Conservation (phyloP, 1,284 basidiomycete genomes). For the Fistulina hepatica region DNA sequence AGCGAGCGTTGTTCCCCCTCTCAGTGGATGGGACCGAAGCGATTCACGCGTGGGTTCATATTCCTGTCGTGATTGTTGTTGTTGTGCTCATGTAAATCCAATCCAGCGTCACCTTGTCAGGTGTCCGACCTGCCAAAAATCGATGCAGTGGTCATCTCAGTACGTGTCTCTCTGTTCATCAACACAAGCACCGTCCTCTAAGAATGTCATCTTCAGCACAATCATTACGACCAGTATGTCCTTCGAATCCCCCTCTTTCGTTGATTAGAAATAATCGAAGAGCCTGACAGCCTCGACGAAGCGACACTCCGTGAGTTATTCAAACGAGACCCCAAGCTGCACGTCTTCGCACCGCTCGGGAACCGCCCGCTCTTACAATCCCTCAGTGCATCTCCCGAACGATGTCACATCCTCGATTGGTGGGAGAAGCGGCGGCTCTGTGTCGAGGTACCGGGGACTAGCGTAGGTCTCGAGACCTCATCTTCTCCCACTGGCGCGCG, state of each 20-base stretch:
- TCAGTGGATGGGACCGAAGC: conserved; percentile 42
- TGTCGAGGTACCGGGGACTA: not conserved
- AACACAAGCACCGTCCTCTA: not conserved
- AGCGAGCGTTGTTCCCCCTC: conserved; percentile 50
- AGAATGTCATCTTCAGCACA: conserved; percentile 29
- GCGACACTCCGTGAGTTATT: conserved; percentile 19
- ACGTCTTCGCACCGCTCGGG: conserved; percentile 49
- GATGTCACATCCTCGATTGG: conserved; percentile 59
- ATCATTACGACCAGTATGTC: conserved; percentile 61
- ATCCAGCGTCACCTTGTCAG: too few species aligned
- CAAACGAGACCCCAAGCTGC: conserved; percentile 28
- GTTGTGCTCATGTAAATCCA: conserved; percentile 38
- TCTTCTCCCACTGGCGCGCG: conserved; percentile 8
- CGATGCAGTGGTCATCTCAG: conserved; percentile 51
- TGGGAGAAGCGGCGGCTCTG: conserved; percentile 41
- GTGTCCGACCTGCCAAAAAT: conserved; percentile 53
- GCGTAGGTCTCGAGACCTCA: too few species aligned
- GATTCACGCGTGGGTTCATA: conserved; percentile 30
- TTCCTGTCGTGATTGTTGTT: not conserved
- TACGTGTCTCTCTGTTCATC: not conserved
- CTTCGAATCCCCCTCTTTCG: not conserved
- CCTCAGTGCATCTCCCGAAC: conserved; percentile 27
- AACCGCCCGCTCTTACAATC: conserved; percentile 41
- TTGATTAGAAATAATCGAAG: conserved; percentile 4
- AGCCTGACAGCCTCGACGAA: conserved; percentile 33